Percentiles rank a stretch among this genome's conserved stretches.
phyloP scores from a whole-genome alignment of 129 eudicot genomes.

The Deinandra increscens region DNA sequence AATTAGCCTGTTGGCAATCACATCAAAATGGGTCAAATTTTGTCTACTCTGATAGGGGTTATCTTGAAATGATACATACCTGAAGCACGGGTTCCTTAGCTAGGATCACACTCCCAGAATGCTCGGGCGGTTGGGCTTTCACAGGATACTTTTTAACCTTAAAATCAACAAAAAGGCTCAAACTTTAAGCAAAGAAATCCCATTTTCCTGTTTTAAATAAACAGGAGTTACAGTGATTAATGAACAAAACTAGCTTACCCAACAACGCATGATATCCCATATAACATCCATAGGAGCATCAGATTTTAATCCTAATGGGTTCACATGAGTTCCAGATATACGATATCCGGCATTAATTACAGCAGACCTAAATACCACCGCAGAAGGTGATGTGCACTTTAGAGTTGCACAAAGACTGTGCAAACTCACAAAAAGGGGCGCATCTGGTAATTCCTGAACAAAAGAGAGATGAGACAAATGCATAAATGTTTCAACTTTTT shows the following conservation, averaged over 20 bases:
- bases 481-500: background rate
- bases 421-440: constrained; percentile 87
- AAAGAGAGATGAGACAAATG: background rate
- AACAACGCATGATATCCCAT: constrained; percentile 99
- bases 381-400: constrained; percentile 96
- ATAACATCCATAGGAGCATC: constrained; percentile 98
- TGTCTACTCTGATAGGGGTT: background rate
- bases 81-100: constrained; percentile 86
- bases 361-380: constrained; percentile 88
- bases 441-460: constrained; percentile 90
- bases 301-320: constrained; percentile 86
- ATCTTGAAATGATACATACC: constrained; percentile 34
- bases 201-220: background rate
- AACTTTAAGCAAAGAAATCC: constrained; percentile 15
- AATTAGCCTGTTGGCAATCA: constrained; percentile 59
- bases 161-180: background rate
- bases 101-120: constrained; percentile 82
- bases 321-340: constrained; percentile 93
- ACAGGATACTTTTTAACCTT: constrained; percentile 89
- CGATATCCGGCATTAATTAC: constrained; percentile 99
- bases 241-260: constrained; percentile 59
- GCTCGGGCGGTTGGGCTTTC: constrained; percentile 86
- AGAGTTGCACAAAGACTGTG: constrained; percentile 92
- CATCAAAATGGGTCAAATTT: background rate
- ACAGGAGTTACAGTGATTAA: background rate